These are phyloP conservation scores for Zygotorulaspora chibaensis DNA, from an alignment of 805 yeast genomes.

Conservation along the genomic window DNA sequence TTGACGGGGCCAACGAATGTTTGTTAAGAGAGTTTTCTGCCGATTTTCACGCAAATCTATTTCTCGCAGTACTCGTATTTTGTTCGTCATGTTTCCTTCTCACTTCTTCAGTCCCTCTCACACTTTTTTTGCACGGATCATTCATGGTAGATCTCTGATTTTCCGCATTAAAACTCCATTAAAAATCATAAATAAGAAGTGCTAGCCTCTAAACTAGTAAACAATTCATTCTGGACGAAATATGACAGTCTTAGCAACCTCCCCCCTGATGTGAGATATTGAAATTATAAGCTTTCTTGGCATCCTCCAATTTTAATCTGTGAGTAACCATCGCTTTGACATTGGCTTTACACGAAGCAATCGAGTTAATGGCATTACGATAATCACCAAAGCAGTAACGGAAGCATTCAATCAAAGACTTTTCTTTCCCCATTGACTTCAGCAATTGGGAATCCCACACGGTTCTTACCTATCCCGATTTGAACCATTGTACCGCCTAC, in stretches of 20 bases:
- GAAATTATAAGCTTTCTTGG: conserved; percentile 66
- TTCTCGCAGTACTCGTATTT: no score
- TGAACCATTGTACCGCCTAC: conserved; percentile 38
- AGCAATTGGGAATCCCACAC: conserved; percentile 69
- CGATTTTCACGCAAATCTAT: no score
- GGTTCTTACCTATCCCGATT: conserved; percentile 70
- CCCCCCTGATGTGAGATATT: conserved; percentile 54
- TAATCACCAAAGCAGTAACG: conserved; percentile 78
- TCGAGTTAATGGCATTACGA: conserved; percentile 60
- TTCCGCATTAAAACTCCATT: no score
- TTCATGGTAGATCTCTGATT: no score
- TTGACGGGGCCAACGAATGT: no score
- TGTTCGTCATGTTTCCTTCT: no score
- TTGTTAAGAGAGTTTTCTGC: no score
- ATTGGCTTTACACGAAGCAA: conserved; percentile 58
- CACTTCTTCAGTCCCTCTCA: no score
- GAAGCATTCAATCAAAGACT: conserved; percentile 67
- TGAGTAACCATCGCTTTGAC: conserved; percentile 73
- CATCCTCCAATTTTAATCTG: conserved; percentile 64
- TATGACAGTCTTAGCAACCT: conserved; percentile 74
- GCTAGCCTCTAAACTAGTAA: no score
- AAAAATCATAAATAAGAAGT: no score
- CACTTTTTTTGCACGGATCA: no score
- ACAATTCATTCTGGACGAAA: conserved; percentile 53
- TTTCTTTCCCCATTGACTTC: conserved; percentile 61